These are phyloP conservation scores for Pythium phragmitis DNA, from an alignment of 352 stramenopile species.

Conservation along the genomic window DNA sequence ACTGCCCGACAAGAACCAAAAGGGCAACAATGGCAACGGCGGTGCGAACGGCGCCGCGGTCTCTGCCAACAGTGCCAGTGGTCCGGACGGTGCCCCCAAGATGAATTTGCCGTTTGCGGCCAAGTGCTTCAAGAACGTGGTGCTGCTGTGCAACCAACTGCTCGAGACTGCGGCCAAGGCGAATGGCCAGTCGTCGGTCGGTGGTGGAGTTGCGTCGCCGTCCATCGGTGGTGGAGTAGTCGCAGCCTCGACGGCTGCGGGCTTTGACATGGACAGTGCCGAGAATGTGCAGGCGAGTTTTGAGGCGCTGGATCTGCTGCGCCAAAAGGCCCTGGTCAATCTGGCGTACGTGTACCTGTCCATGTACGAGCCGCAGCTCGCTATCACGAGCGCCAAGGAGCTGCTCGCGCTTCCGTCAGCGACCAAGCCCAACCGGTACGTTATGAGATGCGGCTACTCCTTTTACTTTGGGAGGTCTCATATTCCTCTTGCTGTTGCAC, in stretches of 20 bases:
- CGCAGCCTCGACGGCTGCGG: background rate
- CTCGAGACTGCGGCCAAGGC: conserved; percentile 37
- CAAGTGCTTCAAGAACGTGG: conserved; percentile 89
- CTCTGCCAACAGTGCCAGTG: conserved; percentile 1
- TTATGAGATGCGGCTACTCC: background rate
- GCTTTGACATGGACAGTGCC: conserved; percentile 19
- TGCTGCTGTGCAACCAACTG: conserved; percentile 81
- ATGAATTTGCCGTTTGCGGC: conserved; percentile 85
- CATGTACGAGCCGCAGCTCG: conserved; percentile 89
- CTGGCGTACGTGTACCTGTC: conserved; percentile 90
- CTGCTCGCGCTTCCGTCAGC: conserved; percentile 65
- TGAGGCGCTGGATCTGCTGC: conserved; percentile 62
- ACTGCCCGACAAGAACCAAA: conserved; percentile 55
- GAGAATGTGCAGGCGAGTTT: conserved; percentile 40
- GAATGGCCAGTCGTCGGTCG: conserved; percentile 16
- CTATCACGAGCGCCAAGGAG: conserved; percentile 80
- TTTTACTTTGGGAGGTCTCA: no score
- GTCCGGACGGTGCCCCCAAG: conserved; percentile 43
- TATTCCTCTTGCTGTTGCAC: no score
- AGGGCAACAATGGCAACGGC: conserved; percentile 29
- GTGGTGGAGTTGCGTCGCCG: conserved; percentile 9
- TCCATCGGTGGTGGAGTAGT: conserved; percentile 9
- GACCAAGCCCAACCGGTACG: conserved; percentile 67
- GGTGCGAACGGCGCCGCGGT: no score
- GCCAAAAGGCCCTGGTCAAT: conserved; percentile 86